Evolutionary conservation across 176 grass and related monocot species (phyloP), one percentile per base, ranked within the genome.

Genomic region (Raddia guianensis): DNA sequence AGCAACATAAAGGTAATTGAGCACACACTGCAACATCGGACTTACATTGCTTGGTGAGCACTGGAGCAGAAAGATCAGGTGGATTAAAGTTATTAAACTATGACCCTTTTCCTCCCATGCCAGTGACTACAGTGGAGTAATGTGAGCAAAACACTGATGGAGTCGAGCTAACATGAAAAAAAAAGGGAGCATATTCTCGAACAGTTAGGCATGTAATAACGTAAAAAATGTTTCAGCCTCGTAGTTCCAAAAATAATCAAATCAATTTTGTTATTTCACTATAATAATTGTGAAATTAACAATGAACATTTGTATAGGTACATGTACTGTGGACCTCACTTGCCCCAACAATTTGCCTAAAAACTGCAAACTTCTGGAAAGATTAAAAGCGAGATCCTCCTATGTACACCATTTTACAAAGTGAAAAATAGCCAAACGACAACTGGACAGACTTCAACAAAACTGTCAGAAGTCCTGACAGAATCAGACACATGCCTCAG

Each of bases 211-310:
- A 16, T 40, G 44, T n/a, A 67, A 49, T 6, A 90, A 20, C 6
- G 55, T 43, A 40, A 3, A 70, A 80, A 47, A 21, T 81, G 80
- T 34, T 74, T 49, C 65, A 65, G 20, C 20, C 8, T n/a, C 70
- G 35, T 18, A 73, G 72, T 16, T 63, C 18, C 46, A 72, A 72
- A 82, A 68, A 33, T 60, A 47, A 82, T 65, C 62, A 61, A 49
- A 83, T 76, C 10, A 74, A 81, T 53, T 76, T 59, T 81, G 86
- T 84, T 84, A 91, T 91, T 87, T 88, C 89, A 87, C 81, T 84
- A 88, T 81, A 94, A 94, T 91, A 91, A 89, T 82, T 83, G 80
- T 91, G 92, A 89, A 94, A 97, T 87, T 82, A 75, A 95, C 87
- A 76, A 87, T 74, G 76, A 79, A 91, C 71, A 89, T 82, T 76